Percentiles rank a stretch among this genome's conserved stretches.
phyloP scores from a whole-genome alignment of 2,329 filamentous ascomycete species.

The Xylaria sp. region DNA sequence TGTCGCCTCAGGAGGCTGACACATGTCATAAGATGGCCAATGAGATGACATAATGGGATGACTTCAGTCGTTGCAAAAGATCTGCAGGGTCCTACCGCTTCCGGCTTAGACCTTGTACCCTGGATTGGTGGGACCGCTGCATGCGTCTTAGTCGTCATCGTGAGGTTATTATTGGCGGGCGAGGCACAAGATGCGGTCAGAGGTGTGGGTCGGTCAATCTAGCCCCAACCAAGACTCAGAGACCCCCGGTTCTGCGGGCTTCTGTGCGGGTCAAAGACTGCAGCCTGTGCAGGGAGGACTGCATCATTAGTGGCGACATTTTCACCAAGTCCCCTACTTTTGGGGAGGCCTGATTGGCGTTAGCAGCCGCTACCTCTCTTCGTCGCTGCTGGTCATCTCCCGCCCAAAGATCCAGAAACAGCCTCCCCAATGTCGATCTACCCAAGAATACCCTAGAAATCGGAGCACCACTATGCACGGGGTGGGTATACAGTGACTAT shows the following conservation, averaged over 20 bases:
- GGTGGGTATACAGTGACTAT: conserved; percentile 23
- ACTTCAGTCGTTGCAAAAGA: conserved; percentile 47
- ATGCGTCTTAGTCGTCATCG: conserved; percentile 35
- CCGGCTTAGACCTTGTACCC: conserved; percentile 6
- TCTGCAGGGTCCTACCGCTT: conserved; percentile 51
- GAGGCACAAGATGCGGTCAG: conserved; percentile 41
- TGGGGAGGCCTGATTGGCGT: conserved; percentile 42
- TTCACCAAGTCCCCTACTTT: conserved; percentile 39
- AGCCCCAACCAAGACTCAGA: conserved; percentile 18
- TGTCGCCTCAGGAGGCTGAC: conserved; percentile 32
- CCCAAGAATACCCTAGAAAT: conserved; percentile 21
- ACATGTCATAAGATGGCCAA: conserved; percentile 41
- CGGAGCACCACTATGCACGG: conserved; percentile 20
- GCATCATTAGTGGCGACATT: conserved; percentile 49
- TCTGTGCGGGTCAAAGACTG: conserved; percentile 17
- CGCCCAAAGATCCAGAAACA: conserved; percentile 43
- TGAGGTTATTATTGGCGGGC: conserved; percentile 41
- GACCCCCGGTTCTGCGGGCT: conserved; percentile 6
- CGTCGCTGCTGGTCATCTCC: conserved; percentile 41
- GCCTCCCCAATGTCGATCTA: conserved; percentile 46
- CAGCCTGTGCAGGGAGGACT: conserved; percentile 32
- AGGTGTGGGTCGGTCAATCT: conserved; percentile 21
- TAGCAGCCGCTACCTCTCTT: conserved; percentile 36
- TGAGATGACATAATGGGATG: conserved; percentile 50
- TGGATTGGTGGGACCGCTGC: conserved; percentile 14